Evolutionary conservation across 1,284 basidiomycete species (phyloP), one percentile per base, ranked within the genome.

Genomic region (Fistulinella cinereoalba): DNA sequence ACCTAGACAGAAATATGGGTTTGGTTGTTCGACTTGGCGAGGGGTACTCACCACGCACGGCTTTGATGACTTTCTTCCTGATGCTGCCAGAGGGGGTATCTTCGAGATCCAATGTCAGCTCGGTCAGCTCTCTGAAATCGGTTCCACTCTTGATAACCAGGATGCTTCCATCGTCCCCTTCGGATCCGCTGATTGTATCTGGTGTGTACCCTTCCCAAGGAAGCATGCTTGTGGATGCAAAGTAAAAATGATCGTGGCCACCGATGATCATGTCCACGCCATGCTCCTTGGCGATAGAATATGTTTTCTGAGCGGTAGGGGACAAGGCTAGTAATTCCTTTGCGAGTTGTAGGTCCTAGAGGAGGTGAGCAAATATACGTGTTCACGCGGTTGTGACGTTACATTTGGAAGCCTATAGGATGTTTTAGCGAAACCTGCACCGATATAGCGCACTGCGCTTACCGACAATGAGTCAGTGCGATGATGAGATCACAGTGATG

Each of bases 181-280:
- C 85, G 2, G 84, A 81, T 11, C 92, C 92, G 3, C 88, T 75
- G 13, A 79, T 75, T 6, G 72, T 65, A 32, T 76, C 64, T 0
- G 71, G 69, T 16, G 78, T 67, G 49, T 88, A 87, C 31, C 79
- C 80, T 22, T 90, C 78, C 89, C 89, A 96, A 3, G 70, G 62
- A 16, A 73, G 74, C 2, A 85, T 80, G 4, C 92, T 93, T 57
- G 79, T 84, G 13, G 89, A 85, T 40, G 87, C 80, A 67, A 86
- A 90, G 70, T 92, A 93, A 5, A 88, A 71, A 55, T 97, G 93
- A 60, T 97, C 93, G 56, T 97, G 93, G 0, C 93, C 93, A 4
- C 93, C 93, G 6, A 96, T 76, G 37, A 97, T 68, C 18, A 96
- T 68, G 60, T 97, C 93, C 1, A 86, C 83, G 7, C 93, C 93